phyloP scores from a whole-genome alignment of 2,329 filamentous ascomycete species.

The Corynespora cassiicola region DNA sequence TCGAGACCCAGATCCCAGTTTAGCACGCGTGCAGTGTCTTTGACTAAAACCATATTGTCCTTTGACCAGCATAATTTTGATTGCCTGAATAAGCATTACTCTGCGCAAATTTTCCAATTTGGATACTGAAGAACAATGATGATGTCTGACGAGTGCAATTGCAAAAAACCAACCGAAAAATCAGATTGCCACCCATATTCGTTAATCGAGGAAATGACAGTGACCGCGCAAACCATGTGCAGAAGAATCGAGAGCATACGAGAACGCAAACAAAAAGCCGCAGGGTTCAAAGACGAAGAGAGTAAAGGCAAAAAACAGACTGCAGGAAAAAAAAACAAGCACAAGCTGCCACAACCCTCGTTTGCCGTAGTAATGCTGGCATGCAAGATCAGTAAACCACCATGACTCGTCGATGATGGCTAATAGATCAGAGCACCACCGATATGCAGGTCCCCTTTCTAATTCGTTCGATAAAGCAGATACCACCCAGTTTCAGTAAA shows the following conservation, averaged over 20 bases:
- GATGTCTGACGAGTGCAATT: neutral
- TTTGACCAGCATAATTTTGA: no score
- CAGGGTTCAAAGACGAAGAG: neutral
- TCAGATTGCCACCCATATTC: conserved; percentile 1
- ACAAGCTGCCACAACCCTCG: conserved; percentile 6
- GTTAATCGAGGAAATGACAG: conserved; percentile 5
- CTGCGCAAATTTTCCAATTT: no score
- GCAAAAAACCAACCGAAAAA: neutral
- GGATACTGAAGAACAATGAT: no score
- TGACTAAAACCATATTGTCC: no score
- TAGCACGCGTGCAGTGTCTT: no score
- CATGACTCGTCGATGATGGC: no score
- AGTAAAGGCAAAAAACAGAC: neutral
- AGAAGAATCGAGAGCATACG: neutral
- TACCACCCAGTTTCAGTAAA: conserved; percentile 9
- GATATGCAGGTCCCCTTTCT: conserved; percentile 3
- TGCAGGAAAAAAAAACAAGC: conserved; percentile 3
- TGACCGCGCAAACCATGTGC: conserved; percentile 1
- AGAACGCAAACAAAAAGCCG: neutral
- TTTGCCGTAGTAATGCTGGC: conserved; percentile 2
- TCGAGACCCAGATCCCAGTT: no score
- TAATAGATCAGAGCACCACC: no score
- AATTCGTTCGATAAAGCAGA: conserved; percentile 9
- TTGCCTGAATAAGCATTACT: no score
- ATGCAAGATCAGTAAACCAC: no score